Evolutionary conservation across 2,329 filamentous ascomycete genomes (phyloP).

Genomic region (Exophiala alcalophila): DNA sequence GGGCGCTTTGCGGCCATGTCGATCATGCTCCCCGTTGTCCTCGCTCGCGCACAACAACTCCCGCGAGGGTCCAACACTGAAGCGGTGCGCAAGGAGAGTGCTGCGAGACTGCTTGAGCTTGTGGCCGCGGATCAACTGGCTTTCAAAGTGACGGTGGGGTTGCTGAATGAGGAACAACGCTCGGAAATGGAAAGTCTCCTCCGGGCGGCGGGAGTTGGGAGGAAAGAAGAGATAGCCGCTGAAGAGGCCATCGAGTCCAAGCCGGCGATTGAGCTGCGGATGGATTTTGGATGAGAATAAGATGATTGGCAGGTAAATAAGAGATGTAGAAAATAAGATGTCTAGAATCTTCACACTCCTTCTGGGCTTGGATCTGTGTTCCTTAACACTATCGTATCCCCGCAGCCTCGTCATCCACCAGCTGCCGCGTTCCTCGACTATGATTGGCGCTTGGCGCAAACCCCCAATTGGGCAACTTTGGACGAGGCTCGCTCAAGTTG

Average conservation of each 20-base stretch:
- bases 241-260: constrained; percentile 52
- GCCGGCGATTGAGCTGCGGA: constrained; percentile 89
- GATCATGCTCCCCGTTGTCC: constrained; percentile 71
- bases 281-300: constrained; percentile 69
- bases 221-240: constrained; percentile 41
- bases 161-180: constrained; percentile 68
- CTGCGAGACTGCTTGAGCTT: constrained; percentile 72
- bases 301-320: not conserved
- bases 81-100: constrained; percentile 67
- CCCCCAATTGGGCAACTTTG: constrained; percentile 9
- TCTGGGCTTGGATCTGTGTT: not conserved
- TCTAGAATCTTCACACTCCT: not conserved
- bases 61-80: constrained; percentile 42
- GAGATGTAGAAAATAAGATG: not conserved
- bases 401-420: constrained; percentile 6
- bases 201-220: constrained; percentile 57
- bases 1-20: constrained; percentile 57
- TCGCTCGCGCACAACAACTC: constrained; percentile 68
- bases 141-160: constrained; percentile 72
- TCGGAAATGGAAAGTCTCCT: constrained; percentile 79
- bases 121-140: constrained; percentile 68
- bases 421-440: not conserved
- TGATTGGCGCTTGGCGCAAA: constrained; percentile 13
- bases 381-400: not conserved
- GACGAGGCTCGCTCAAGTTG: constrained; percentile 15